A percentile compares a stretch with the other conserved stretches of the same genome.
These are phyloP conservation scores for Bimuria novae-zelandiae DNA, from an alignment of 2,329 filamentous ascomycete species.

Conservation along the genomic window DNA sequence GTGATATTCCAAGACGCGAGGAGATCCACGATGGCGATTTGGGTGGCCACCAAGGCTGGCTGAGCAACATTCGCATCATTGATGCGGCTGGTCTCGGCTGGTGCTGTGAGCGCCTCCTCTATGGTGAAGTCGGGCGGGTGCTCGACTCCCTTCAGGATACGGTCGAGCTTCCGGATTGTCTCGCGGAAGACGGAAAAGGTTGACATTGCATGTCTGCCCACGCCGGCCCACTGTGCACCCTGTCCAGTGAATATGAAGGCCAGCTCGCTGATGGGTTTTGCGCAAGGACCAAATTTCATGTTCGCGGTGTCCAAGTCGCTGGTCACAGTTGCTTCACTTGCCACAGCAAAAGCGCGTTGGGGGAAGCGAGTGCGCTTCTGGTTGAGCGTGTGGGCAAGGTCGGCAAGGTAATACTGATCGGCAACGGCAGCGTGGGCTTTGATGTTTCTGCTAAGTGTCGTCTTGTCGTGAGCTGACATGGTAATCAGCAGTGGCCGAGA, in stretches of 20 bases:
- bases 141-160: background rate
- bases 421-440: no score
- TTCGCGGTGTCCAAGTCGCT: background rate
- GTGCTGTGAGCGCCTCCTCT: constrained; percentile 8
- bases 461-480: no score
- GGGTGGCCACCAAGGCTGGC: constrained; percentile 22
- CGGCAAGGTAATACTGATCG: no score
- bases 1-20: constrained; percentile 16
- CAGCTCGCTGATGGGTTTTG: background rate
- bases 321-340: background rate
- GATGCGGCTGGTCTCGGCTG: background rate
- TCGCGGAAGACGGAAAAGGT: background rate
- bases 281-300: background rate
- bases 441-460: no score
- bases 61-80: constrained; percentile 19
- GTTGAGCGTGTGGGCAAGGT: no score
- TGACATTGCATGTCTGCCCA: constrained; percentile 22
- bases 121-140: constrained; percentile 20
- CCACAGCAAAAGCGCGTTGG: constrained; percentile 7
- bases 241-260: constrained; percentile 30
- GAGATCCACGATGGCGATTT: constrained; percentile 21
- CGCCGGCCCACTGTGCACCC: constrained; percentile 27
- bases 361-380: no score
- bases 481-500: background rate
- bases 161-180: constrained; percentile 20